phyloP scores from a whole-genome alignment of 2,329 filamentous ascomycete species.

The Orbilia brochopaga region DNA sequence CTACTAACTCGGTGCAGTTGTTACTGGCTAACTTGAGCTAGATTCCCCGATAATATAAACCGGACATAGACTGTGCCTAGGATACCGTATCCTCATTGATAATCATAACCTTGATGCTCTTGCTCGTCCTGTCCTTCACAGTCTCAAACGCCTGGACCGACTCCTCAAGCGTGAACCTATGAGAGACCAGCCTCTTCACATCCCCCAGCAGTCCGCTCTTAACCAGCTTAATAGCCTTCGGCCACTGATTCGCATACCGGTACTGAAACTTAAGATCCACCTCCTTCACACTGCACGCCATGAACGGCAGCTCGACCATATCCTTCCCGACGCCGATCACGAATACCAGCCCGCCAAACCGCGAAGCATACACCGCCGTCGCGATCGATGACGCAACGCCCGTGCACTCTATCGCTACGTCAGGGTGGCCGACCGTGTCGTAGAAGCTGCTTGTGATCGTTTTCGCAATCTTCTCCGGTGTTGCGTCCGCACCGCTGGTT shows the following conservation, averaged over 20 bases:
- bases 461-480: slow-evolving; percentile 73
- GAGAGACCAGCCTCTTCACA: slow-evolving; percentile 81
- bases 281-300: slow-evolving; percentile 87
- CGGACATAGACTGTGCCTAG: too few relatives aligned
- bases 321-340: slow-evolving; percentile 95
- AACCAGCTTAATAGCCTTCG: slow-evolving; percentile 84
- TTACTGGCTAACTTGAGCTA: too few relatives aligned
- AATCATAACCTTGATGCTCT: slow-evolving; percentile 97
- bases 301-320: slow-evolving; percentile 94
- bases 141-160: slow-evolving; percentile 88
- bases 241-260: slow-evolving; percentile 83
- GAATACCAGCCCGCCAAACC: slow-evolving; percentile 96
- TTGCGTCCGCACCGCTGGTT: slow-evolving; percentile 59
- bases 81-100: slow-evolving; percentile 62
- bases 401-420: slow-evolving; percentile 87
- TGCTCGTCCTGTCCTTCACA: slow-evolving; percentile 83
- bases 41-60: too few relatives aligned
- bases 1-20: too few relatives aligned
- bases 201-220: slow-evolving; percentile 74
- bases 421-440: slow-evolving; percentile 75
- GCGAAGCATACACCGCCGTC: slow-evolving; percentile 83
- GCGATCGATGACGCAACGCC: slow-evolving; percentile 89
- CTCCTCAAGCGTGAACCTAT: slow-evolving; percentile 83
- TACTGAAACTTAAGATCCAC: slow-evolving; percentile 97
- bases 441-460: slow-evolving; percentile 70